Evolutionary conservation across 1,139 yeast genomes (phyloP), one percentile per base, ranked within the genome.

Genomic region (Saccharomyces hybrid): DNA sequence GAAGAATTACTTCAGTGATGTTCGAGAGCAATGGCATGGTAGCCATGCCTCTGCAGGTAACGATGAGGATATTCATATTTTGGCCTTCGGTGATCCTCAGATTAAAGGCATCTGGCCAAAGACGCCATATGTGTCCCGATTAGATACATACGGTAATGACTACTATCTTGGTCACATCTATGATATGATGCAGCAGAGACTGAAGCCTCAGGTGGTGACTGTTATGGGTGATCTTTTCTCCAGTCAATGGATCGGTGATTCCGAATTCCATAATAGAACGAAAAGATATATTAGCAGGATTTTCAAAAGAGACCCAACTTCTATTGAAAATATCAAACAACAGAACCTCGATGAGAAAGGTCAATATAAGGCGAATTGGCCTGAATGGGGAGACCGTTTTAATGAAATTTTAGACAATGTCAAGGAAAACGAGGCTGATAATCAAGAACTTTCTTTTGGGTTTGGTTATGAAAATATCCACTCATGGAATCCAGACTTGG

Each of bases 51-150:
- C 16, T 49, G 55, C n/a, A 53, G 58, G 14, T 54, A 64, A 74
- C 16, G 88, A 84, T 62, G 64, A 74, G 20, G 88, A 84, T 62
- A 78, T 86, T 56, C 81, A 80, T 58, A 72, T 86, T 74, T 70
- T 90, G 61, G 85, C 96, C 2, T 85, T 90, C 69, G 99, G 98
- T 9, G 99, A 93, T 67, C 99, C 99, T 0, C 99, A 93, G 71
- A 90, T 93, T 69, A 86, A 91, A 59, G 98, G 98, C 1, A 81
- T 84, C 59, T 83, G 88, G 85, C 79, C 79, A 9, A 73, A 75
- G 51, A 85, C 95, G 1, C 80, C 84, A n/a, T 83, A 84, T 64
- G 76, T 88, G 57, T 85, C 88, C 59, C 71, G 88, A 53, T 73
- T 93, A 38, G 99, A 93, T 65, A 85, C 88, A 53, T 85, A 72